These are phyloP conservation scores for Leccinum solheimii DNA, from an alignment of 1,284 basidiomycete genomes.

Conservation along the genomic window DNA sequence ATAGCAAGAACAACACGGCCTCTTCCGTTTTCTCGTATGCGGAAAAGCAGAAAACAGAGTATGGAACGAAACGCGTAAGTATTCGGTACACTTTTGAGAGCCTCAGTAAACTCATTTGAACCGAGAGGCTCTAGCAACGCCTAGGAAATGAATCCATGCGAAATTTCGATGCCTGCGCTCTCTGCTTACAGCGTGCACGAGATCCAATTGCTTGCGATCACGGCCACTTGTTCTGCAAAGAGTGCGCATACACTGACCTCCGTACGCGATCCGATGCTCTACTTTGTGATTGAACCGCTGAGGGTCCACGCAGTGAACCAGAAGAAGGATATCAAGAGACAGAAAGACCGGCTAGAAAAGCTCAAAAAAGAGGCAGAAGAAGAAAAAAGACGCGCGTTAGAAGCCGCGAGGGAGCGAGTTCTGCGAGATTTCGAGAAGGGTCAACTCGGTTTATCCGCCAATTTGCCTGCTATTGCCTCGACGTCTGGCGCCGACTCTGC, in stretches of 20 bases:
- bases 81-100: not conserved
- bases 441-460: constrained; percentile 64
- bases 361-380: constrained; percentile 76
- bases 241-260: constrained; percentile 79
- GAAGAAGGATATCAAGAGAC: constrained; percentile 85
- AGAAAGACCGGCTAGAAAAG: constrained; percentile 73
- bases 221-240: constrained; percentile 90
- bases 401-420: constrained; percentile 81
- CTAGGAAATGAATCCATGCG: constrained; percentile 90
- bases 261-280: constrained; percentile 44
- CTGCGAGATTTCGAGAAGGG: constrained; percentile 84
- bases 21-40: constrained; percentile 86
- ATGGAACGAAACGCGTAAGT: constrained; percentile 74
- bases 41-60: constrained; percentile 80
- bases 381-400: constrained; percentile 63
- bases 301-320: constrained; percentile 62
- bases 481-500: constrained; percentile 36
- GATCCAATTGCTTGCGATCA: constrained; percentile 80
- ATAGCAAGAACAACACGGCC: constrained; percentile 87
- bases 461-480: constrained; percentile 35
- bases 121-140: constrained; percentile 57
- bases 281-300: not conserved
- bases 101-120: constrained; percentile 3
- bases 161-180: constrained; percentile 80
- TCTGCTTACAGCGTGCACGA: constrained; percentile 78